Conservation (phyloP, 371 early-diverging fungal species). For the Apophysomyces ossiformis region DNA sequence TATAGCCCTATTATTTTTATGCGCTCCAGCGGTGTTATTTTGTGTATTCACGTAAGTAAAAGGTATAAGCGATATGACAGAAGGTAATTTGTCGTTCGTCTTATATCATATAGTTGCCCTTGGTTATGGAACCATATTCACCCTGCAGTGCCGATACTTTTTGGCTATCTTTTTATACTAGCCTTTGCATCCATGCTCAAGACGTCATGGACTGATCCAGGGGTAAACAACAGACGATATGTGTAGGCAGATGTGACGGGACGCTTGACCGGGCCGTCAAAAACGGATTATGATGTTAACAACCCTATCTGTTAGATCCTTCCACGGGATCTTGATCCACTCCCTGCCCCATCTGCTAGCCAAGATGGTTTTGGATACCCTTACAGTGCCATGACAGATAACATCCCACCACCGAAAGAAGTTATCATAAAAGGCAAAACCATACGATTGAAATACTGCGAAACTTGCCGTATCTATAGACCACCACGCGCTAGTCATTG, state of each 20-base stretch:
- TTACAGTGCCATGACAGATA: slow-evolving; percentile 21
- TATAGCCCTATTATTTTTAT: slow-evolving; percentile 63
- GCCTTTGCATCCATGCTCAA: slow-evolving; percentile 77
- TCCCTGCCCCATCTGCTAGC: slow-evolving; percentile 38
- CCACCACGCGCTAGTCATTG: slow-evolving; percentile 92
- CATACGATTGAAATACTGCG: slow-evolving; percentile 85
- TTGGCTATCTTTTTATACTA: slow-evolving; percentile 73
- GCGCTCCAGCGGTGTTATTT: slow-evolving; percentile 67
- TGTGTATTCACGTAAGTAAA: slow-evolving; percentile 64
- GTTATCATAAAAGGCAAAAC: slow-evolving; percentile 65
- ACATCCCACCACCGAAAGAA: slow-evolving; percentile 56
- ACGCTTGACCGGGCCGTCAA: neutral
- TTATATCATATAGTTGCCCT: slow-evolving; percentile 54
- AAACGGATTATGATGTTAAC: neutral
- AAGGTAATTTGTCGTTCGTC: slow-evolving; percentile 1
- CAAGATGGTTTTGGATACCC: slow-evolving; percentile 43
- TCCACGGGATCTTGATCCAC: slow-evolving; percentile 72
- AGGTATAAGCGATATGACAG: neutral
- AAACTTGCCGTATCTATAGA: slow-evolving; percentile 86
- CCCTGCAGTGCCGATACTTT: slow-evolving; percentile 71
- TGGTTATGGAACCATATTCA: slow-evolving; percentile 66
- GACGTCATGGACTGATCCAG: slow-evolving; percentile 92
- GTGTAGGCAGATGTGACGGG: slow-evolving; percentile 7
- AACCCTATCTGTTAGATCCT: slow-evolving; percentile 52
- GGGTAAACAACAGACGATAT: slow-evolving; percentile 49